Conservation (phyloP, 441 rosid genomes). For the Brassica hybrid region DNA sequence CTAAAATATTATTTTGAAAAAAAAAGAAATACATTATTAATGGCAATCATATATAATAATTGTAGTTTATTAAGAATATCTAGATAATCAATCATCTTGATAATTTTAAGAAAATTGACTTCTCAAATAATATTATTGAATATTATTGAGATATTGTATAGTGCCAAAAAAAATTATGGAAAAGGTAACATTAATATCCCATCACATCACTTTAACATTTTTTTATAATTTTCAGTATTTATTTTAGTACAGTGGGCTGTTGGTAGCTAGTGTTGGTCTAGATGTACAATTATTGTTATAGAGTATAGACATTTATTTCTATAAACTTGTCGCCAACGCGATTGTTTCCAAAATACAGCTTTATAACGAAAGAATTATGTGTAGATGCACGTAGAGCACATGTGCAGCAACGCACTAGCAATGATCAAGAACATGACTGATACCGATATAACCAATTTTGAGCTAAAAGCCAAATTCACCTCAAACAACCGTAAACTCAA, state of each 20-base stretch:
- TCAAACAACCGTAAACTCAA: conserved; percentile 44
- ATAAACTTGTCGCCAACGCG: neutral
- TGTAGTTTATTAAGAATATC: no score
- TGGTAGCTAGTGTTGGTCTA: neutral
- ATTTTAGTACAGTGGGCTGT: neutral
- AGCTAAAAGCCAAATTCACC: conserved; percentile 22
- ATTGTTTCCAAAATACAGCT: neutral
- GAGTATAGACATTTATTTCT: conserved; percentile 9
- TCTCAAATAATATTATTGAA: no score
- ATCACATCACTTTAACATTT: no score
- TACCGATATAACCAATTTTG: conserved; percentile 51
- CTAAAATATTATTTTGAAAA: no score
- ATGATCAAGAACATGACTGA: conserved; percentile 80
- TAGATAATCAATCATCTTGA: no score
- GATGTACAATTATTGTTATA: neutral
- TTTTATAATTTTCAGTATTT: neutral
- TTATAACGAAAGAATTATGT: conserved; percentile 21
- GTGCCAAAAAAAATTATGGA: no score
- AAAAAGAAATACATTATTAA: no score
- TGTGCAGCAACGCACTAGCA: conserved; percentile 77
- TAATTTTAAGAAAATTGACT: no score
- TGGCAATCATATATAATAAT: no score
- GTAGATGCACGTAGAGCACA: conserved; percentile 53
- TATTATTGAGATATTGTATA: no score
- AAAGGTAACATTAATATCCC: no score